A percentile compares a stretch with the other conserved stretches of the same genome.
phyloP scores from a whole-genome alignment of 2,329 filamentous ascomycete species.

The Diaporthe ampelina region DNA sequence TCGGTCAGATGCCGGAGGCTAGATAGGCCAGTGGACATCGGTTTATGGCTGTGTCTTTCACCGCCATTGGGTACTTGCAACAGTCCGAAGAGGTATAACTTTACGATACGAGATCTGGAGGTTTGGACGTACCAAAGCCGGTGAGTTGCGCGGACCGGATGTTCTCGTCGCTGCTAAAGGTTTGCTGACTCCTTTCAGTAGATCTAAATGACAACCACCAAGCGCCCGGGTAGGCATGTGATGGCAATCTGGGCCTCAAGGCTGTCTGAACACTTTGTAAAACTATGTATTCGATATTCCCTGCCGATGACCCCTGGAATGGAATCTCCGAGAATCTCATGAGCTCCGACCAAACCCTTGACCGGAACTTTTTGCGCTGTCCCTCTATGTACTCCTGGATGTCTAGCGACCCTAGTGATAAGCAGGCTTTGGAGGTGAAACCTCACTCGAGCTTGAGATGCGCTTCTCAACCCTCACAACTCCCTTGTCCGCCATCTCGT shows the following conservation, averaged over 20 bases:
- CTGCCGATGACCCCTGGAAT: not conserved
- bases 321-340: not conserved
- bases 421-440: not conserved
- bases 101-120: not conserved
- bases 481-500: slow-evolving; percentile 1
- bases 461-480: slow-evolving; percentile 28
- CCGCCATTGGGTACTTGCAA: too few relatives aligned
- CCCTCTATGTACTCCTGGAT: not conserved
- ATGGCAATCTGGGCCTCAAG: not conserved
- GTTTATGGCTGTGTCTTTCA: not conserved
- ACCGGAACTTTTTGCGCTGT: not conserved
- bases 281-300: not conserved
- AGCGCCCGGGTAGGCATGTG: not conserved
- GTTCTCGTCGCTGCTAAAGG: not conserved
- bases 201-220: not conserved
- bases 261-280: not conserved
- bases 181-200: not conserved
- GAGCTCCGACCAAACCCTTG: not conserved
- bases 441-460: slow-evolving; percentile 21
- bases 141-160: not conserved
- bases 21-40: not conserved
- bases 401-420: not conserved
- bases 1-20: not conserved
- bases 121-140: not conserved
- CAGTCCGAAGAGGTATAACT: too few relatives aligned